Evolutionary conservation across 1,284 basidiomycete genomes (phyloP), one percentile per base, ranked within the genome.

Genomic region (Leccinum subfulvum): DNA sequence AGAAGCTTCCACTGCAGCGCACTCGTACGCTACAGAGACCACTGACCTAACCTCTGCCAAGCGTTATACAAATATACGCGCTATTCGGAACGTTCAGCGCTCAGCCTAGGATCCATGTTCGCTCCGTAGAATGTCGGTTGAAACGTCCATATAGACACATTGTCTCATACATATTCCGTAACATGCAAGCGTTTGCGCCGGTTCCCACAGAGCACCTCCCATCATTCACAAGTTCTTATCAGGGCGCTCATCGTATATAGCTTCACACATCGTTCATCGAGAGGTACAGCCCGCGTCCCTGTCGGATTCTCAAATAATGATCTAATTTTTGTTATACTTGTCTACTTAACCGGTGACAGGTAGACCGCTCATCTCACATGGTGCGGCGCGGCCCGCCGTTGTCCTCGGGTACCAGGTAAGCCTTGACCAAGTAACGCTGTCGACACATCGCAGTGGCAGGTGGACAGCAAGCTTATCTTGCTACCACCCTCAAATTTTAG

Each of bases 191-290:
- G 51, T 60, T 62, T 63, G 64, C 44, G 23, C 57, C 57, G 37
- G 60, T 70, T 73, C 72, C 73, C 72, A 74, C 74, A 75, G 64
- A 49, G 62, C 60, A 68, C 73, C 69, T 69, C 72, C 74, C 78
- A 81, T 80, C 79, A 80, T 71, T 80, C 78, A 77, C 77, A 49
- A 47, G 13, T 69, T 73, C 75, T 79, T 79, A 80, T 80, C 79
- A 70, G 72, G 69, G 66, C 66, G 66, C 64, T 59, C 67, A 65
- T 73, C 75, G 68, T 68, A 73, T 72, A 77, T 75, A 75, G 71
- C 70, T 76, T 76, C 76, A 75, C 73, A 69, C 71, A 75, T 72
- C 58, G 62, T 63, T 62, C 70, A 64, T 68, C 64, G 61, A 69
- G 68, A 65, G 61, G 63, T 61, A 72, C 71, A 64, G 61, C 70